Evolutionary conservation across 805 yeast genomes (phyloP), one percentile per base, ranked within the genome.

Genomic region (Saturnispora dispora): DNA sequence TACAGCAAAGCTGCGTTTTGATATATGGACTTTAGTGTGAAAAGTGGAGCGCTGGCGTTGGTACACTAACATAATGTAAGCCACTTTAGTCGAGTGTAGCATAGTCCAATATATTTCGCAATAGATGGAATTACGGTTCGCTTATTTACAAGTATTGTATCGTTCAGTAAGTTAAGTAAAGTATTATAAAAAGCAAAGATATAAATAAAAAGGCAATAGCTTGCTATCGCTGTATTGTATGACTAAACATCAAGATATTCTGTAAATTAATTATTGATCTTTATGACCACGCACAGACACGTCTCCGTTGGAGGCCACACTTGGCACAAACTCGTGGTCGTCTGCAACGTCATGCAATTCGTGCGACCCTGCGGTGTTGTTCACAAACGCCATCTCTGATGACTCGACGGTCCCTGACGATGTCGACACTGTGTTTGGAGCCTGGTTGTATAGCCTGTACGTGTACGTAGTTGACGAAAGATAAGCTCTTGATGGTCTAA

Each of bases 331-430:
- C 10, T 58, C 54, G 10, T 52, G 47, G 23, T 59, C 59, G 13
- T 56, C 52, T 13, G 58, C 55, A 11, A 51, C 51, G 2, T 52
- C 43, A 13, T 37, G 22, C 8, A 35, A 39, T 1, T 46, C 46
- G 3, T 46, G 27, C 7, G 50, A 39, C 37, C 32, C 33, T 15
- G 27, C 30, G 25, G 61, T 57, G 50, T 60, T 62, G 51, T 64
- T 59, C 45, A 64, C 63, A 49, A 53, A 58, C 7, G 63, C 62
- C 66, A 60, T 63, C 9, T 62, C 59, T 32, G 59, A 56, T 13
- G 58, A 58, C 36, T 62, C 62, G 25, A 63, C 55, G 40, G 68
- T 68, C 13, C 65, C 66, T 2, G 69, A 67, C 48, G 62, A 65
- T 55, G 60, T 64, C 54, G 57, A 62, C 27, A 65, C 68, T 27